Percentiles rank a stretch among this genome's conserved stretches.
These are phyloP conservation scores for Pseudocercospora fijiensis DNA, from an alignment of 2,329 filamentous ascomycete species.

Conservation along the genomic window DNA sequence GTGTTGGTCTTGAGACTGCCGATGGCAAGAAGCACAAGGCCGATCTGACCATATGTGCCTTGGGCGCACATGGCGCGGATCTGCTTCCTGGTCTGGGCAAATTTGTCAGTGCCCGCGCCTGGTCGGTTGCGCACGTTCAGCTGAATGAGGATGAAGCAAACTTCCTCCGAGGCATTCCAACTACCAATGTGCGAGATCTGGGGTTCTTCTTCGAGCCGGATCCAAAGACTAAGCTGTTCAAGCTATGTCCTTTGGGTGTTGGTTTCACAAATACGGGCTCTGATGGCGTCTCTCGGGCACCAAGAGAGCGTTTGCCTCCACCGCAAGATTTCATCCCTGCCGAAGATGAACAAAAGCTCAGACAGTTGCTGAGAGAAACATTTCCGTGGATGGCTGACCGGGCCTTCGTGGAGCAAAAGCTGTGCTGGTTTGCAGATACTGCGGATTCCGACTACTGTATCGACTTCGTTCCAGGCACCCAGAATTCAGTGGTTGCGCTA, in stretches of 20 bases:
- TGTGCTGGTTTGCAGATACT: constrained; percentile 67
- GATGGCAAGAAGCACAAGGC: constrained; percentile 43
- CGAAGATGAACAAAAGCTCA: constrained; percentile 54
- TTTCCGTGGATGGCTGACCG: constrained; percentile 55
- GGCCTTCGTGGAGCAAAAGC: constrained; percentile 55
- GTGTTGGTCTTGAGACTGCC: constrained; percentile 42
- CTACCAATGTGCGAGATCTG: constrained; percentile 61
- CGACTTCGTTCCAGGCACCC: constrained; percentile 56
- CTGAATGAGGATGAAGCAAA: constrained; percentile 57
- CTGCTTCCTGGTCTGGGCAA: constrained; percentile 53
- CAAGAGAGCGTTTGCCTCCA: constrained; percentile 44
- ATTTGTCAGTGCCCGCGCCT: constrained; percentile 57
- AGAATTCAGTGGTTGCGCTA: constrained; percentile 50
- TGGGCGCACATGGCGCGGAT: constrained; percentile 51
- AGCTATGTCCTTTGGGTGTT: constrained; percentile 60
- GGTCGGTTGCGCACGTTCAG: constrained; percentile 60
- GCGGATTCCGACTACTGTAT: constrained; percentile 61
- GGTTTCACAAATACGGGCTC: constrained; percentile 54
- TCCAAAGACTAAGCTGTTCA: constrained; percentile 56
- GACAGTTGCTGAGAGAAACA: constrained; percentile 52
- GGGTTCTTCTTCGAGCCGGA: constrained; percentile 68
- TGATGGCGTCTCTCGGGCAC: constrained; percentile 45
- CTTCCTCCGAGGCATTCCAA: constrained; percentile 57
- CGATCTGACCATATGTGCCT: constrained; percentile 51
- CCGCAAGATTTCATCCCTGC: constrained; percentile 52